phyloP scores from a whole-genome alignment of 495 filamentous ascomycete species.

The Podospora fimiseda region DNA sequence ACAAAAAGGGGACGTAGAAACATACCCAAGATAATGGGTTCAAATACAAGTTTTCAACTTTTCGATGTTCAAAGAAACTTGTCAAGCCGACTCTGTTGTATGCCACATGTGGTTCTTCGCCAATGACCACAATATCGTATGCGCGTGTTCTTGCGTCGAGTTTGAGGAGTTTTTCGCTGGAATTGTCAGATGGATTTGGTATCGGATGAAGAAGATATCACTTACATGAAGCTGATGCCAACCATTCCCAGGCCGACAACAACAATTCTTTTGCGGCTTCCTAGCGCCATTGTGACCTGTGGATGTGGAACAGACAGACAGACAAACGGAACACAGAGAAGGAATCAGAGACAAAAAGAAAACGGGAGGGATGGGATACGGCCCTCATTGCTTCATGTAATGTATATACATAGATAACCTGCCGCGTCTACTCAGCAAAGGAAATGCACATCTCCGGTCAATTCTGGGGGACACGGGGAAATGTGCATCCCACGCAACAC shows the following conservation, averaged over 20 bases:
- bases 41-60: conserved; percentile 84
- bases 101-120: conserved; percentile 85
- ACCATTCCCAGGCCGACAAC: conserved; percentile 95
- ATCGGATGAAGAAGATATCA: not conserved
- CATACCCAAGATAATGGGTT: conserved; percentile 85
- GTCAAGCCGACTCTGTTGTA: conserved; percentile 97
- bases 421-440: too few species aligned
- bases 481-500: too few species aligned
- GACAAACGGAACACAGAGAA: not conserved
- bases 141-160: conserved; percentile 68
- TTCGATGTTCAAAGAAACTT: conserved; percentile 84
- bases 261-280: conserved; percentile 63
- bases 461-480: too few species aligned
- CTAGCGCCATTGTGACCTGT: conserved; percentile 26
- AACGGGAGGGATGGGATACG: too few species aligned
- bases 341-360: not conserved
- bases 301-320: not conserved
- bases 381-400: too few species aligned
- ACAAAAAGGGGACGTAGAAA: not conserved
- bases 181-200: not conserved
- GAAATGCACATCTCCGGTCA: not conserved
- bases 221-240: conserved; percentile 87
- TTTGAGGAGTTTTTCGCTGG: conserved; percentile 80
- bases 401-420: not conserved
- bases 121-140: conserved; percentile 85